These are phyloP conservation scores for Colletotrichum sp. DNA, from an alignment of 2,329 filamentous ascomycete species.

Conservation along the genomic window DNA sequence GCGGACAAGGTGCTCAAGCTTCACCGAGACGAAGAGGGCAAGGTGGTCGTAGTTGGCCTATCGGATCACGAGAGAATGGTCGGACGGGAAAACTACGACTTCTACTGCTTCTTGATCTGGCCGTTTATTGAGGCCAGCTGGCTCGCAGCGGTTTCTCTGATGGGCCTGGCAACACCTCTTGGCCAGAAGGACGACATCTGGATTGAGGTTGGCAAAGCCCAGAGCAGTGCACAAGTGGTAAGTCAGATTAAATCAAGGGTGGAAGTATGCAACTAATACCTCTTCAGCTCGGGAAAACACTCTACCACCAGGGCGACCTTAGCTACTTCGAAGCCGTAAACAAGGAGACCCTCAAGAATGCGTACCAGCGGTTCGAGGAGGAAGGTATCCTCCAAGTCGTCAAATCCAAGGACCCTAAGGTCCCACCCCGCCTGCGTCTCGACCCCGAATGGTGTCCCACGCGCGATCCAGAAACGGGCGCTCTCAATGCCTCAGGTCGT, in stretches of 20 bases:
- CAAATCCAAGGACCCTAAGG: constrained; percentile 69
- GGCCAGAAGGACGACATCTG: constrained; percentile 69
- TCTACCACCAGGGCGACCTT: constrained; percentile 96
- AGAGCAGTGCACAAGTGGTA: constrained; percentile 82
- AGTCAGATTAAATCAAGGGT: too few relatives aligned
- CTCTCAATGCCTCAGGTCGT: constrained; percentile 71
- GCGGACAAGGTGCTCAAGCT: constrained; percentile 78
- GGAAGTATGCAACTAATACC: too few relatives aligned
- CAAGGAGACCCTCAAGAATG: constrained; percentile 95
- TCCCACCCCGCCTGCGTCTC: constrained; percentile 68
- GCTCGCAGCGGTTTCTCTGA: constrained; percentile 86
- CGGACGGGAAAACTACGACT: constrained; percentile 94
- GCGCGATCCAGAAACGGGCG: constrained; percentile 65
- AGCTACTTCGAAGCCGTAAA: constrained; percentile 99
- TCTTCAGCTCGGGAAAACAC: constrained; percentile 89
- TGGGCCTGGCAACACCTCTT: constrained; percentile 81
- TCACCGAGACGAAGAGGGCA: constrained; percentile 58
- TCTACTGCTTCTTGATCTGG: constrained; percentile 99
- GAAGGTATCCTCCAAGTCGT: constrained; percentile 85
- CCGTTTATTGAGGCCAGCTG: constrained; percentile 95
- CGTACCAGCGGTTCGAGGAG: constrained; percentile 85
- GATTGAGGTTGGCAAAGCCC: constrained; percentile 79
- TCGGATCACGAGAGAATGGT: constrained; percentile 76
- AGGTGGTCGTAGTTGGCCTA: constrained; percentile 73
- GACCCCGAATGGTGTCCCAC: constrained; percentile 76